phyloP scores from a whole-genome alignment of 257 asterid species.

The Penstemon barbatus region DNA sequence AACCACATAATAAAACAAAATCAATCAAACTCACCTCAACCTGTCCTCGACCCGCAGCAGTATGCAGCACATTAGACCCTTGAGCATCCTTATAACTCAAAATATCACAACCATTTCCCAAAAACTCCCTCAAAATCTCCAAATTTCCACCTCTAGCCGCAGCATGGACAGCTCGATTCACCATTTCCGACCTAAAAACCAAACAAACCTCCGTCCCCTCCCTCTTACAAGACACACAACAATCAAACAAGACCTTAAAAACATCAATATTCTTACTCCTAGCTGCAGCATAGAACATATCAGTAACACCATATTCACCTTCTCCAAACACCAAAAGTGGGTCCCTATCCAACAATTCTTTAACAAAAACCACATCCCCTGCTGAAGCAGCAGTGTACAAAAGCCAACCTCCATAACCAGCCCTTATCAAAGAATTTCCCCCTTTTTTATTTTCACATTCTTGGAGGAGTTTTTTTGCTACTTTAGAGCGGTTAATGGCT shows the following conservation, averaged over 20 bases:
- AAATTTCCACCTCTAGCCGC: slow-evolving; percentile 85
- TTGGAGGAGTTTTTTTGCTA: slow-evolving; percentile 63
- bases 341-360: slow-evolving; percentile 61
- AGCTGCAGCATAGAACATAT: slow-evolving; percentile 80
- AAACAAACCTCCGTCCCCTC: slow-evolving; percentile 35
- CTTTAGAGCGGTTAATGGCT: slow-evolving; percentile 63
- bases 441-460: slow-evolving; percentile 57
- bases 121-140: slow-evolving; percentile 59
- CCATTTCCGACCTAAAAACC: slow-evolving; percentile 54
- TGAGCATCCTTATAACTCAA: slow-evolving; percentile 65
- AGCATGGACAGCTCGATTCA: slow-evolving; percentile 77
- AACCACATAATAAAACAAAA: background rate
- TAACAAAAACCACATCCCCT: slow-evolving; percentile 65
- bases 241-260: slow-evolving; percentile 60
- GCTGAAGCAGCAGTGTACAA: slow-evolving; percentile 90
- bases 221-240: slow-evolving; percentile 34
- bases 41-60: slow-evolving; percentile 79
- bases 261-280: slow-evolving; percentile 62
- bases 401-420: slow-evolving; percentile 99
- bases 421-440: slow-evolving; percentile 65
- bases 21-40: slow-evolving; percentile 54
- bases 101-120: slow-evolving; percentile 54
- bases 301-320: slow-evolving; percentile 89
- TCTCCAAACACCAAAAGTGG: slow-evolving; percentile 85
- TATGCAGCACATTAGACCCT: slow-evolving; percentile 77